Evolutionary conservation across 169 alveolate genomes (phyloP).

Genomic region (Plasmodium relictum): DNA sequence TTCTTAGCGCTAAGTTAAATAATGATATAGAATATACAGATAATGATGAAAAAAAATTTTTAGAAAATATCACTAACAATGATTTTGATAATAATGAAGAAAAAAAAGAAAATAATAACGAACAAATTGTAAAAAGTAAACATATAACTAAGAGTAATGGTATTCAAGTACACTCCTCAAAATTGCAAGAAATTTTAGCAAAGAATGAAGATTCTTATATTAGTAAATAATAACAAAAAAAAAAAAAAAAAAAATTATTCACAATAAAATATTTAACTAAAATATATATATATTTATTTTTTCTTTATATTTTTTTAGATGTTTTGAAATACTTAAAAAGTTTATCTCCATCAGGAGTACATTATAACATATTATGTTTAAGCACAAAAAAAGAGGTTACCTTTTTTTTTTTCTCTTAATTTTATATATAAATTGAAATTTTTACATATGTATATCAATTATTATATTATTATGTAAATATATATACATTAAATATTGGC

Average conservation of each 20-base stretch:
- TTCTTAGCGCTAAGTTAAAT: constrained; percentile 55
- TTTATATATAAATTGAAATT: neutral
- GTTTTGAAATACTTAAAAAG: constrained; percentile 54
- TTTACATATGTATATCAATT: neutral
- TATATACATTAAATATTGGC: neutral
- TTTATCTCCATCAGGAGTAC: constrained; percentile 72
- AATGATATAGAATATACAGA: constrained; percentile 53
- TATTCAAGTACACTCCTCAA: constrained; percentile 23
- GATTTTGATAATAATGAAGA: neutral
- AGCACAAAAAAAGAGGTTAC: constrained; percentile 65
- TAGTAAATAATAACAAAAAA: constrained; percentile 29
- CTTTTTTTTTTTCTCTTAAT: neutral
- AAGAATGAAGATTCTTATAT: constrained; percentile 47
- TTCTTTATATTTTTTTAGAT: constrained; percentile 15
- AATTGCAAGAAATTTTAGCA: constrained; percentile 55
- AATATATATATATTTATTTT: neutral
- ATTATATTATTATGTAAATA: neutral
- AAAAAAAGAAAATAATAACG: constrained; percentile 1
- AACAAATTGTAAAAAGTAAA: constrained; percentile 4
- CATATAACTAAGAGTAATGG: constrained; percentile 13
- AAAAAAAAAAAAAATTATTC: constrained; percentile 1
- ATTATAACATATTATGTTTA: constrained; percentile 52
- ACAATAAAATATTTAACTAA: neutral
- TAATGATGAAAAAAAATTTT: constrained; percentile 30
- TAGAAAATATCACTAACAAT: constrained; percentile 39